A percentile compares a stretch with the other conserved stretches of the same genome.
These are phyloP conservation scores for Globisporangium lucens DNA, from an alignment of 352 stramenopile genomes.

Conservation along the genomic window DNA sequence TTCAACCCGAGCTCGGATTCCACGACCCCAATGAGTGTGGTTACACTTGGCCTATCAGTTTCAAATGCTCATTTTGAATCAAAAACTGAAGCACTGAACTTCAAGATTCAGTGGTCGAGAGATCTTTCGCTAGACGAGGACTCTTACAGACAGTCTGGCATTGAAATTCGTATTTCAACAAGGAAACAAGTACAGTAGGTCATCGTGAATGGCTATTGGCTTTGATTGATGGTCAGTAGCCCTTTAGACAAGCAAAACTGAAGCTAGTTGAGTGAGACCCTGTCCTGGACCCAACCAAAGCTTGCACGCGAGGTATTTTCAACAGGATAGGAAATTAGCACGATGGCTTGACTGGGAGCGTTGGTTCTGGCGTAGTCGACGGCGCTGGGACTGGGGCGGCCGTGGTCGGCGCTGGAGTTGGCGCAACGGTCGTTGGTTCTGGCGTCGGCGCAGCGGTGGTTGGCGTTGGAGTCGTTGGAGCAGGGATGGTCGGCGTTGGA, in stretches of 20 bases:
- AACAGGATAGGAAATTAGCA: neutral
- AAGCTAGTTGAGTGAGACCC: neutral
- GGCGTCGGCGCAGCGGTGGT: neutral
- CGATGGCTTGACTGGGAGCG: neutral
- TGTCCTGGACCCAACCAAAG: neutral
- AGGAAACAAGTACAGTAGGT: neutral
- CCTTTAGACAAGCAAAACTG: neutral
- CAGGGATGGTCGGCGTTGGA: neutral
- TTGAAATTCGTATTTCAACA: neutral
- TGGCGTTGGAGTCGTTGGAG: neutral
- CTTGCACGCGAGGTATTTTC: neutral
- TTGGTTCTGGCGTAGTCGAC: neutral
- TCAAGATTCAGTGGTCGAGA: too few relatives aligned
- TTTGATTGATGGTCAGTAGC: neutral
- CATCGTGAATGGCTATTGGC: neutral
- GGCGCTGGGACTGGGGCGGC: neutral
- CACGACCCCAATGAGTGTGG: too few relatives aligned
- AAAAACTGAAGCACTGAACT: too few relatives aligned
- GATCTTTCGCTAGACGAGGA: too few relatives aligned
- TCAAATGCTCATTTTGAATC: too few relatives aligned
- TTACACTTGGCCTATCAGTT: too few relatives aligned
- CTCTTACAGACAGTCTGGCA: too few relatives aligned
- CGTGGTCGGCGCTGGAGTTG: neutral
- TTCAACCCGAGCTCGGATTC: too few relatives aligned
- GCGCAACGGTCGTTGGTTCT: neutral